Evolutionary conservation across 192 early-diverging fungal species (phyloP).

Genomic region (Geranomyces variabilis): DNA sequence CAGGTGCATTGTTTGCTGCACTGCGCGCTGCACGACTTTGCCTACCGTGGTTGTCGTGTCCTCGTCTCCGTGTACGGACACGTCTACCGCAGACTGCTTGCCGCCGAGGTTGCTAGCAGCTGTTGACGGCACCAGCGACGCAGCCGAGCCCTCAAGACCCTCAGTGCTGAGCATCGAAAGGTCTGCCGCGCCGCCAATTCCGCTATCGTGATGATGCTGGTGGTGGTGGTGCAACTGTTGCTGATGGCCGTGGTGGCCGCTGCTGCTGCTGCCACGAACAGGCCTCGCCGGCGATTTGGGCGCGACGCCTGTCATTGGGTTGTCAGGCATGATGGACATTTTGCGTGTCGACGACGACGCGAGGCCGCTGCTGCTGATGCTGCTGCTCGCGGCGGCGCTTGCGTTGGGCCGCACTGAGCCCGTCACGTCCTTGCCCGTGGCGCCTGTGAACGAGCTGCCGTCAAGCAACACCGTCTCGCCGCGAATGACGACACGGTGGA

Average conservation of each 20-base stretch:
- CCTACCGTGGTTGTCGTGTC: not conserved
- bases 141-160: conserved; percentile 3
- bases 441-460: conserved; percentile 62
- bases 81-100: not conserved
- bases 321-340: conserved; percentile 22
- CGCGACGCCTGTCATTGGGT: not conserved
- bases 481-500: conserved; percentile 88
- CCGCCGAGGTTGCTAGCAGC: not conserved
- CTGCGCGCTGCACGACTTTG: conserved; percentile 23
- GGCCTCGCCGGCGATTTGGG: conserved; percentile 2
- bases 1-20: conserved; percentile 36
- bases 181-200: not conserved
- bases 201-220: not conserved
- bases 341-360: conserved; percentile 19
- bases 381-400: conserved; percentile 5
- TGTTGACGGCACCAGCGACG: not conserved
- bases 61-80: not conserved
- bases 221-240: not conserved
- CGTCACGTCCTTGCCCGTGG: conserved; percentile 57
- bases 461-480: conserved; percentile 88
- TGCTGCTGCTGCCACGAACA: not conserved
- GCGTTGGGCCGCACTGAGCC: conserved; percentile 49
- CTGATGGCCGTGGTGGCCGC: not conserved
- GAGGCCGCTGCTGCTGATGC: conserved; percentile 10
- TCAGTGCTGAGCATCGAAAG: conserved; percentile 2